These are phyloP conservation scores for Parathielavia appendiculata DNA, from an alignment of 495 filamentous ascomycete genomes.

Conservation along the genomic window DNA sequence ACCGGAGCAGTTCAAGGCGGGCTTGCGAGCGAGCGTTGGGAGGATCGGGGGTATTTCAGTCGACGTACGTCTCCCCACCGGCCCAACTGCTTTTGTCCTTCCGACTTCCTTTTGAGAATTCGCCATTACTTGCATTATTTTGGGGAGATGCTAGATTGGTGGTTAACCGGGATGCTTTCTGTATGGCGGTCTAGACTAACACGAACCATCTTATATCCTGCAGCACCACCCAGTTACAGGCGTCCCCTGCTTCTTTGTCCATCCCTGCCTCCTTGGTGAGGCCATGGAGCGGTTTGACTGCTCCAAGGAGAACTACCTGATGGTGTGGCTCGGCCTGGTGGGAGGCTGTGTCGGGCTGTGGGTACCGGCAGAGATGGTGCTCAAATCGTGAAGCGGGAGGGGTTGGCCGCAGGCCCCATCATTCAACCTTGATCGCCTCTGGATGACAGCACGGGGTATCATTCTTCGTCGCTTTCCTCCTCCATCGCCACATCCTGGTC, in stretches of 20 bases:
- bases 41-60: conserved; percentile 71
- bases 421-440: not conserved
- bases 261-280: conserved; percentile 80
- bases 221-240: conserved; percentile 77
- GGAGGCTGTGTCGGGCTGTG: conserved; percentile 67
- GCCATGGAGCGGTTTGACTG: conserved; percentile 58
- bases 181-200: conserved; percentile 42
- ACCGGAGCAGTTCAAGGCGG: conserved; percentile 54
- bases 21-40: conserved; percentile 54
- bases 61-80: conserved; percentile 52
- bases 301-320: conserved; percentile 62
- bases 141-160: conserved; percentile 19
- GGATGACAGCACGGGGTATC: conserved; percentile 16
- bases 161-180: conserved; percentile 42
- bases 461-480: conserved; percentile 59
- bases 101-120: conserved; percentile 2
- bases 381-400: conserved; percentile 19
- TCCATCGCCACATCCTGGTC: conserved; percentile 38
- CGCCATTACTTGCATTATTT: conserved; percentile 26
- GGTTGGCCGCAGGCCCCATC: not conserved
- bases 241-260: conserved; percentile 71
- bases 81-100: not conserved
- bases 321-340: conserved; percentile 74
- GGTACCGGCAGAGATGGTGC: conserved; percentile 56
- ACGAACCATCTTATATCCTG: conserved; percentile 30